Base-by-base conservation (phyloP, 306 rosid species). In the Geum urbanum region DNA sequence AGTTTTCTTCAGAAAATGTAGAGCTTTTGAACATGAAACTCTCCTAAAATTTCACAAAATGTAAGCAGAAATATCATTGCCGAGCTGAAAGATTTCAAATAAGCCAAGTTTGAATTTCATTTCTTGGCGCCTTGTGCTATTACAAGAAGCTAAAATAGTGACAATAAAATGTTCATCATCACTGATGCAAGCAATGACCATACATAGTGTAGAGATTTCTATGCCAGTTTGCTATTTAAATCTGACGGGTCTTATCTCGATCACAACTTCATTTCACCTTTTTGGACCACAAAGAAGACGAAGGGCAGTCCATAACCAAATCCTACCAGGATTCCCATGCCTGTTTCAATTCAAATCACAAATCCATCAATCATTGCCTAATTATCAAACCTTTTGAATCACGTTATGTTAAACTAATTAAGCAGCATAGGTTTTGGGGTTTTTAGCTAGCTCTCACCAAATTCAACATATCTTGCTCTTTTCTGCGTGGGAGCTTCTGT, bases 241-340 rank as follows among this genome's bases (percentile, higher is more conserved):
- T 32, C 37, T 32, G 37, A 32, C 3, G 37, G 37, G 37, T 32
- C 37, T 32, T 32, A 32, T 32, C 37, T 32, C 37, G 37, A 32
- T 32, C 71, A 79, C 59, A 84, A 81, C 66, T 61, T 80, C 84
- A 82, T 80, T 73, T 81, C 72, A 46, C 86, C 88, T 59, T 71
- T 71, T 54, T 67, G 82, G 68, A 84, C 60, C 81, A 65, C 72
- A 79, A 86, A 82, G 82, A 86, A 84, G 77, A 77, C 72, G 49
- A 86, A 8, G 10, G 89, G 89, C 65, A 82, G 81, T 63, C 83
- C 83, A 71, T 82, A 88, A 67, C 89, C 72, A 53, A 88, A 77
- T n/a, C 76, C 82, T 59, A 84, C 86, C 85, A 84, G 81, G 27
- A 52, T 48, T 47, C 66, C 72, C 84, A 84, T 86, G 66, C 89